A percentile compares a stretch with the other conserved stretches of the same genome.
phyloP scores from a whole-genome alignment of 805 yeast species.

The Kodamaea kakaduensis region DNA sequence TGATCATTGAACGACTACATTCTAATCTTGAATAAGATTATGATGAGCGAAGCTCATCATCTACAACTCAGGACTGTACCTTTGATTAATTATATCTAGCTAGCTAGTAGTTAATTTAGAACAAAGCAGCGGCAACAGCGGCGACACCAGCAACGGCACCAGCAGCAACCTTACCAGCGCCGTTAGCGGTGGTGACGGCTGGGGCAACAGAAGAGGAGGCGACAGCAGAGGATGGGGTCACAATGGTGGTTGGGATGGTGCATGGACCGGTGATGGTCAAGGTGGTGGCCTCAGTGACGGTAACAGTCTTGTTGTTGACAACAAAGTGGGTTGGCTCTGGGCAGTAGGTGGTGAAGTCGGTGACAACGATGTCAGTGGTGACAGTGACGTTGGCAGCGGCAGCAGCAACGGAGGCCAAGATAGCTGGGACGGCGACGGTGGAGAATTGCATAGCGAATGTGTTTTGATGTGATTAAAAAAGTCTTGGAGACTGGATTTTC shows the following conservation, averaged over 20 bases:
- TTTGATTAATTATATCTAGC: conserved; percentile 6
- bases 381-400: conserved; percentile 46
- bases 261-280: conserved; percentile 86
- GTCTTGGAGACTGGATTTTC: neutral
- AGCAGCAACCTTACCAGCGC: conserved; percentile 41
- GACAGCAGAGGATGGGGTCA: conserved; percentile 18
- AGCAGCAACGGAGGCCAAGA: conserved; percentile 42
- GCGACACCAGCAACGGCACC: conserved; percentile 52
- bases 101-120: conserved; percentile 26
- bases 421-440: conserved; percentile 33
- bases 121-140: conserved; percentile 47
- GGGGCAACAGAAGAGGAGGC: conserved; percentile 14
- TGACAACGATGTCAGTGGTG: conserved; percentile 54
- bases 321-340: conserved; percentile 66
- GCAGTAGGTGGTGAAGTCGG: conserved; percentile 78
- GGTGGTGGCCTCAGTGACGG: conserved; percentile 76
- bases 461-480: conserved; percentile 5
- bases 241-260: conserved; percentile 54
- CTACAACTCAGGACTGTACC: too few species aligned
- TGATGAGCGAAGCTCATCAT: too few species aligned
- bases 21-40: too few species aligned
- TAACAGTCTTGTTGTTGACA: conserved; percentile 65
- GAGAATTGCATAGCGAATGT: conserved; percentile 32
- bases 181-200: conserved; percentile 20
- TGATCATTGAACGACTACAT: too few species aligned